Percentiles rank a stretch among this genome's conserved stretches.
phyloP scores from a whole-genome alignment of 176 grass and related monocot species.

The Stipa capillata region DNA sequence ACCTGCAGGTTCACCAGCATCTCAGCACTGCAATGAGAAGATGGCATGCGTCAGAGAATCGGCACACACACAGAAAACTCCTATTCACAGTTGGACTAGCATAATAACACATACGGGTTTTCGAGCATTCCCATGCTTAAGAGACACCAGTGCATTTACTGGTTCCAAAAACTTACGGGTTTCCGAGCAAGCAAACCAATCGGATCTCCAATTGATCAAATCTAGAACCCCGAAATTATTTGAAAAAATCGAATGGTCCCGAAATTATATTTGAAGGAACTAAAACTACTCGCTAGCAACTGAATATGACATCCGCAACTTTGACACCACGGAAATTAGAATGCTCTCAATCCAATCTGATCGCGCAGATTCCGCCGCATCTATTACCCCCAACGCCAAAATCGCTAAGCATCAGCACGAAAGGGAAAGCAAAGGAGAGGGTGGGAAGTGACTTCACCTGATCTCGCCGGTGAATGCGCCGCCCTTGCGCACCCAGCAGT shows the following conservation, averaged over 20 bases:
- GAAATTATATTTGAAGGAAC: neutral
- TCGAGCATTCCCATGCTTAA: neutral
- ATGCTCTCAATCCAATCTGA: neutral
- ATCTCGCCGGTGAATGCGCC: conserved; percentile 92
- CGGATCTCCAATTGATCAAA: neutral
- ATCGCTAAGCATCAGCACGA: neutral
- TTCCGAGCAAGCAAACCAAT: too few species aligned
- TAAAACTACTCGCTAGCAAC: neutral
- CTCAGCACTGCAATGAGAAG: conserved; percentile 42
- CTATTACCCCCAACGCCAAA: neutral
- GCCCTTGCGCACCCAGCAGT: conserved; percentile 87
- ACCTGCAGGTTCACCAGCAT: conserved; percentile 77
- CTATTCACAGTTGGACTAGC: neutral
- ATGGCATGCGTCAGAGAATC: neutral
- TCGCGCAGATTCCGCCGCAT: neutral
- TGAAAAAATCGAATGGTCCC: too few species aligned
- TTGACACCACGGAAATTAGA: too few species aligned
- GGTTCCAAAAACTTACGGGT: neutral
- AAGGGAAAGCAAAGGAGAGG: neutral
- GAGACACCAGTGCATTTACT: neutral
- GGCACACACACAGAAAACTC: neutral
- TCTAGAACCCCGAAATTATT: neutral
- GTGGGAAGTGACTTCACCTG: conserved; percentile 23
- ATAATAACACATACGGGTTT: neutral
- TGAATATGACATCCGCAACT: too few species aligned